phyloP scores from a whole-genome alignment of 75 land plant genomes.

The Cryptomeria japonica region DNA sequence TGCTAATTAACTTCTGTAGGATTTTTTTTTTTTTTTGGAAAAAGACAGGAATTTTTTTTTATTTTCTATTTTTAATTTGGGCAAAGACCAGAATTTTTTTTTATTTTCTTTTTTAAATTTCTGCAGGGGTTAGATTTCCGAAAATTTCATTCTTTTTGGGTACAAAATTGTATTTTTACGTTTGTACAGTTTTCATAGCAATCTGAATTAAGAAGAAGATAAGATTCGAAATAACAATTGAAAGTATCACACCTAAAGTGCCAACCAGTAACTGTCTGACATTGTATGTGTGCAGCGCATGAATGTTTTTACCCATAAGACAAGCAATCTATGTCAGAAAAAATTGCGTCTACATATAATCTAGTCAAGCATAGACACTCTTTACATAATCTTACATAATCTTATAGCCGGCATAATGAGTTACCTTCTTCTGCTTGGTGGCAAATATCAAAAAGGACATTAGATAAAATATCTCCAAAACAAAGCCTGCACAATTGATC shows the following conservation, averaged over 20 bases:
- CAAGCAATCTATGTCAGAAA: not conserved
- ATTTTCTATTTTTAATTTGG: no score
- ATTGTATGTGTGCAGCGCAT: no score
- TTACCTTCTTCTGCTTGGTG: not conserved
- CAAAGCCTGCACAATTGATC: slow-evolving; percentile 47
- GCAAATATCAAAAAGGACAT: slow-evolving; percentile 36
- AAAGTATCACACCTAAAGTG: no score
- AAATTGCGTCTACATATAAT: not conserved
- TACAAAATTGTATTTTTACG: no score
- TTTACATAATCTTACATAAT: not conserved
- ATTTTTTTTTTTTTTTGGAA: no score
- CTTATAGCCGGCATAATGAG: not conserved
- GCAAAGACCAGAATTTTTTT: no score
- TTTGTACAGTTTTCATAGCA: no score
- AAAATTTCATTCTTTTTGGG: not conserved
- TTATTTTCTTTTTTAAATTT: no score
- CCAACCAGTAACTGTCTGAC: no score
- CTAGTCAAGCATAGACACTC: not conserved
- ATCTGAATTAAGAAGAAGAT: not conserved
- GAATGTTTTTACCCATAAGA: slow-evolving; percentile 17
- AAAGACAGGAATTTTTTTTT: no score
- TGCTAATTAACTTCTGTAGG: not conserved
- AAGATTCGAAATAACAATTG: not conserved
- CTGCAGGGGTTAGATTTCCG: not conserved
- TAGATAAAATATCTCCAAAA: slow-evolving; percentile 44